Base-by-base conservation (phyloP, 2,329 filamentous ascomycete genomes). In the Fusarium sp. region DNA sequence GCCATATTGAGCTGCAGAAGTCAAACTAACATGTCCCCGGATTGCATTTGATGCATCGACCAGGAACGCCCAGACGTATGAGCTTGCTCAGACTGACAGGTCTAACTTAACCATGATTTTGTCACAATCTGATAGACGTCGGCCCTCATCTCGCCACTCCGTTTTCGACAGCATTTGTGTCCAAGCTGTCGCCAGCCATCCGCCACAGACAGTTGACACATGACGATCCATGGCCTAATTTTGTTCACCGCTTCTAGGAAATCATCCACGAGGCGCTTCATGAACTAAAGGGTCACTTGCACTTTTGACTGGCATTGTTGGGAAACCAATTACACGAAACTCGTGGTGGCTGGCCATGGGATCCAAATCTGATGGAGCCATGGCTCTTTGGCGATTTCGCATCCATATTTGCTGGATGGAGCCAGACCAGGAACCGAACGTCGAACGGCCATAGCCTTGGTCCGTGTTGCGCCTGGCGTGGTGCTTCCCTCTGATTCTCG, bases 231-330 rank as follows among this genome's bases (percentile, higher is more conserved):
- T 72, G 28, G 57, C 56, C 49, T 57, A 50, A 57, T 60, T 60
- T 57, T 44, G 57, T 71, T 73, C 71, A 74, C 71, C 71, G 71
- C 71, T 69, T 55, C 49, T 34, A 33, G 47, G 19, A 40, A 47
- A 56, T 42, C 57, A 51, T 67, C 55, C 59, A 54, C 52, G 28
- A 47, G 22, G 54, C 46, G 33, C 57, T 62, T 60, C 50, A 46
- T 51, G 19, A 45, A 45, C 49, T 42, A 43, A 55, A 67, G 61
- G 52, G 28, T 66, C 49, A 47, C 40, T 53, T 54, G 50, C 63
- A 65, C 54, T 43, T 70, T 57, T 51, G 6, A 51, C 40, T 56
- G 43, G 39, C 51, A 50, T 69, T 56, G 36, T 57, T 57, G 58
- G 39, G 44, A 64, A 43, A 42, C 34, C 55, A 50, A 42, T 57